Evolutionary conservation across 331 rosid genomes (phyloP).

Genomic region (Ulmus americana): DNA sequence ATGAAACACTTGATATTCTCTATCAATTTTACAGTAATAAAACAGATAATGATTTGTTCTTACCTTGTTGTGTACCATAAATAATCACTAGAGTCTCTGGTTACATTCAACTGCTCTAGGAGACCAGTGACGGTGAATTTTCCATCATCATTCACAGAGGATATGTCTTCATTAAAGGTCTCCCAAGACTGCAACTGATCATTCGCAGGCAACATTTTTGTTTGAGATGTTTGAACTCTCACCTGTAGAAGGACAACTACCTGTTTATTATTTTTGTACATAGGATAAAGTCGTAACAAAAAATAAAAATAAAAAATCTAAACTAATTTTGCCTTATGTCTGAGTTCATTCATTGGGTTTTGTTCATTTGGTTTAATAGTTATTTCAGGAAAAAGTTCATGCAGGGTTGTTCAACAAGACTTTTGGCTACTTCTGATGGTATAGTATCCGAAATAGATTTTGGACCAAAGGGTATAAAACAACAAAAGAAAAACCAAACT

Average conservation of each 20-base stretch:
- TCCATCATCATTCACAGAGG: constrained; percentile 24
- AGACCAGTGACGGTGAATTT: constrained; percentile 28
- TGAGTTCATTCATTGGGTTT: no score
- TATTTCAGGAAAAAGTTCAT: neutral
- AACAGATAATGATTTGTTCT: neutral
- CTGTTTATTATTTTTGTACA: constrained; percentile 6
- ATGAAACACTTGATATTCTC: neutral
- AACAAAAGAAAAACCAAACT: neutral
- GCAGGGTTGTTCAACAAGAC: neutral
- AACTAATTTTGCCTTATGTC: neutral
- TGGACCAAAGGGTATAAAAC: neutral
- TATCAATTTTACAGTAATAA: neutral
- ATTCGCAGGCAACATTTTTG: constrained; percentile 25
- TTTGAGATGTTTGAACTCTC: constrained; percentile 30
- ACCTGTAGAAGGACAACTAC: constrained; percentile 24
- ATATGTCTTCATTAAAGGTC: constrained; percentile 31
- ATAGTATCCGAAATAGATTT: neutral
- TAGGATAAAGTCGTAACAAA: neutral
- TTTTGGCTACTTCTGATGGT: neutral
- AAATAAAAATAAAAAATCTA: neutral
- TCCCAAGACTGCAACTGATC: constrained; percentile 25
- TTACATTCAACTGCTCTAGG: constrained; percentile 35
- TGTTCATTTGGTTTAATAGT: no score
- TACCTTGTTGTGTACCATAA: constrained; percentile 41
- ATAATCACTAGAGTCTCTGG: constrained; percentile 39